Percentiles rank a stretch among this genome's conserved stretches.
Conservation (phyloP, 257 asterid genomes). For the Jasminum sambac region DNA sequence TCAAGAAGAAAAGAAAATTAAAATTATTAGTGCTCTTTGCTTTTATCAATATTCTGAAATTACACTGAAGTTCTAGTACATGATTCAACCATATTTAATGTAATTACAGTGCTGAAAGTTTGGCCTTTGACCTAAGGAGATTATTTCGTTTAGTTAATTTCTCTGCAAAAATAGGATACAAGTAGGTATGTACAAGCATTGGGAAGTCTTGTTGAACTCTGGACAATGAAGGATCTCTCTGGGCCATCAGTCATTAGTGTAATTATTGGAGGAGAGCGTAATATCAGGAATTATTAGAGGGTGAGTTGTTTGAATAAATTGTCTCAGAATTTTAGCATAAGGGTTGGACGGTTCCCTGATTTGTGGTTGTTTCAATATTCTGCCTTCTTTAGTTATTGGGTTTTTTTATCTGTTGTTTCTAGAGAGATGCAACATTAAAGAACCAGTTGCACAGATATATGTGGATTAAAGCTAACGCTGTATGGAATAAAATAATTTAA, state of each 20-base stretch:
- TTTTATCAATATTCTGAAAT: background rate
- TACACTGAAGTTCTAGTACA: background rate
- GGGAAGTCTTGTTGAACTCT: background rate
- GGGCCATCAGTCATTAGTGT: constrained; percentile 13
- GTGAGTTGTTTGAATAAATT: background rate
- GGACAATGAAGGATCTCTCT: constrained; percentile 2
- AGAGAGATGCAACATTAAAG: constrained; percentile 16
- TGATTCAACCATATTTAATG: background rate
- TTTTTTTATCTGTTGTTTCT: constrained; percentile 1
- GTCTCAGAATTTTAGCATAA: constrained; percentile 1
- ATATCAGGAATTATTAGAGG: background rate
- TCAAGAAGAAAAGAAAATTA: constrained; percentile 1
- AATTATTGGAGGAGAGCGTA: background rate
- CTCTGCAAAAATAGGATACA: background rate
- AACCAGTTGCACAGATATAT: constrained; percentile 2
- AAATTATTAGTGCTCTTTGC: background rate
- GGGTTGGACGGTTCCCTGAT: constrained; percentile 8
- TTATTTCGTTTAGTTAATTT: background rate
- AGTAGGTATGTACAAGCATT: background rate
- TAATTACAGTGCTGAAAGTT: constrained; percentile 1
- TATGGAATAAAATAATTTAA: background rate
- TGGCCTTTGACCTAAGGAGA: background rate
- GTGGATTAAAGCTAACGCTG: background rate
- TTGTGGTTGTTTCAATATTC: background rate
- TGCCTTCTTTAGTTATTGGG: background rate